Evolutionary conservation across 192 early-diverging fungal genomes (phyloP), one percentile per base, ranked within the genome.

Genomic region (Thamnidium elegans): DNA sequence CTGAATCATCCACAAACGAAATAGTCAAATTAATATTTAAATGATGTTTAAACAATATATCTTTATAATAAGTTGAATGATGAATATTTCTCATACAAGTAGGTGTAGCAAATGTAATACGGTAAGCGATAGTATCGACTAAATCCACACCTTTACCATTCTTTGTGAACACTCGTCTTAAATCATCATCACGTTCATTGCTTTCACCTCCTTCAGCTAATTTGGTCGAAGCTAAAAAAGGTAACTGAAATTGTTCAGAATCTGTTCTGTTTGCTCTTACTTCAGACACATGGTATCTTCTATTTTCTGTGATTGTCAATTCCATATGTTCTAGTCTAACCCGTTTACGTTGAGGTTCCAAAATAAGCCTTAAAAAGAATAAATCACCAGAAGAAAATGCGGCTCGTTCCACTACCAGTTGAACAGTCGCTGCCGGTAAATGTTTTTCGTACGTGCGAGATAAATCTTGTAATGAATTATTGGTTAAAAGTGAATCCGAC

Each of bases 371-470:
- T 8, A 70, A 15, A 42, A 48, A 19, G 36, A 63, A 62, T n/a
- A 70, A 39, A 30, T 70, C 68, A 4, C 68, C 68, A 9, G 68
- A 64, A 32, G 68, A 70, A 44, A 63, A 70, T 1, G 54, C 68
- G 3, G 62, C 32, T 13, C 23, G 36, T 14, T 70, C 68, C 3
- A 70, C 62, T 0, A 70, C 23, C 8, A 62, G 43, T 19, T 55
- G 46, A 14, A 70, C 47, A 44, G 58, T 54, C 1, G 54, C 68
- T 1, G 52, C 42, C 6, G 42, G 17, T 31, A 70, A 36, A 44
- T 50, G 62, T 21, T 58, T 55, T 51, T 70, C 68, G 46, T 63
- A 70, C 7, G 68, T 70, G 1, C 48, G 68, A 11, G 68, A 70
- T 1, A 63, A 62, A 54, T 70, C 68, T 55, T 63, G 68, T 7